Percentiles rank a stretch among this genome's conserved stretches.
Conservation (phyloP, 2,329 filamentous ascomycete species). For the Aspergillus nomiae region DNA sequence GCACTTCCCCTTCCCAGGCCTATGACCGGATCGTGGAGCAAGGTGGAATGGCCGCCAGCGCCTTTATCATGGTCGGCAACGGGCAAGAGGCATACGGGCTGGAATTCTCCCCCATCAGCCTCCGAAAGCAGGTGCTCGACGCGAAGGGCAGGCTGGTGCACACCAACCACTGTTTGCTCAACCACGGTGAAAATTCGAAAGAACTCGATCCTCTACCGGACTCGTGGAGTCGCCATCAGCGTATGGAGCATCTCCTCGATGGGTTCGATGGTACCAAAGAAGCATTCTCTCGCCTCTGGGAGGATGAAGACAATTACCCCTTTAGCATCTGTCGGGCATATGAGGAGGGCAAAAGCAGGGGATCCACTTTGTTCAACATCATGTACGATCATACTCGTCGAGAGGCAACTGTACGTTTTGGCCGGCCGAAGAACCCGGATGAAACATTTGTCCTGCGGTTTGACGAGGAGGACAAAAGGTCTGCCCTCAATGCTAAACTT, state of each 20-base stretch:
- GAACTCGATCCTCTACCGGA: neutral
- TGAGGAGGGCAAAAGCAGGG: neutral
- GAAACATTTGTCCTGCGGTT: neutral
- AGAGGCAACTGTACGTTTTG: neutral
- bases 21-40: constrained; percentile 41
- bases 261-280: neutral
- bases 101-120: constrained; percentile 40
- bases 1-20: constrained; percentile 47
- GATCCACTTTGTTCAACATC: neutral
- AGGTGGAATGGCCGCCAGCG: constrained; percentile 54
- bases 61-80: constrained; percentile 59
- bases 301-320: neutral
- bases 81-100: constrained; percentile 47
- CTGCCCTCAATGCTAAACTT: neutral
- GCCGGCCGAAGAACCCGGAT: neutral
- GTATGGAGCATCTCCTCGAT: neutral
- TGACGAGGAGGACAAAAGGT: neutral
- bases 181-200: neutral
- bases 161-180: neutral
- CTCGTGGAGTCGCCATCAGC: neutral
- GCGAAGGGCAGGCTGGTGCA: neutral
- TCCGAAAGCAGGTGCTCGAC: neutral
- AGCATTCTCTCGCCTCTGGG: neutral
- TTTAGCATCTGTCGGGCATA: neutral
- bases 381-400: neutral